Evolutionary conservation across 2,329 filamentous ascomycete species (phyloP).

Genomic region (Colletotrichum sp.): DNA sequence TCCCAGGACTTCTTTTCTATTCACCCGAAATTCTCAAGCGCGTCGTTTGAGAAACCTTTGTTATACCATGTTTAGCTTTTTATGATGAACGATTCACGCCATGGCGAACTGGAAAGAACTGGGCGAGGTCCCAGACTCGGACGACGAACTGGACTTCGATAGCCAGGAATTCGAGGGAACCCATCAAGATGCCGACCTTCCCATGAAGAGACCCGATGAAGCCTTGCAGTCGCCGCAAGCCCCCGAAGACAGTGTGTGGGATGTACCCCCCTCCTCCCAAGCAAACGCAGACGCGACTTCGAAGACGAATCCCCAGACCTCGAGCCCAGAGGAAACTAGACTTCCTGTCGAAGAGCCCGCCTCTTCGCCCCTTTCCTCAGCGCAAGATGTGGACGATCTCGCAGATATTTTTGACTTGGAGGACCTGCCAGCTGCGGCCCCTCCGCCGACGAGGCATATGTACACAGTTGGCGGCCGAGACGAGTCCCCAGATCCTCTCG

Average conservation of each 20-base stretch:
- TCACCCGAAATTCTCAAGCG: not conserved
- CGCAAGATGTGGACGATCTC: slow-evolving; percentile 31
- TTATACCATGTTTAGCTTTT: not conserved
- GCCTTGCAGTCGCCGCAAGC: slow-evolving; percentile 9
- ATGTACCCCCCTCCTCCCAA: slow-evolving; percentile 36
- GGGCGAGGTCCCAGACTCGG: slow-evolving; percentile 57
- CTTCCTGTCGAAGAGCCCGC: slow-evolving; percentile 13
- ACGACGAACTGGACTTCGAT: slow-evolving; percentile 51
- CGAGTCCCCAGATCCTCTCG: slow-evolving; percentile 15
- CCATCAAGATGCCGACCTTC: not conserved
- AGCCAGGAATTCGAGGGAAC: slow-evolving; percentile 28
- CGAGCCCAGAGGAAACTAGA: not conserved
- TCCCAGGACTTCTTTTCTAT: not conserved
- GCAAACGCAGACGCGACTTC: not conserved
- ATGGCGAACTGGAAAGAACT: slow-evolving; percentile 56
- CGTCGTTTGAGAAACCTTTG: not conserved
- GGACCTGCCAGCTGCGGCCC: not conserved
- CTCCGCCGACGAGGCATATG: not conserved
- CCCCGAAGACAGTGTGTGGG: slow-evolving; percentile 36
- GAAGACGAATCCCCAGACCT: not conserved
- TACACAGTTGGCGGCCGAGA: not conserved
- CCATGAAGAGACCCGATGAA: not conserved
- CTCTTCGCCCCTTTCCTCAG: slow-evolving; percentile 41
- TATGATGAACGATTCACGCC: slow-evolving; percentile 24
- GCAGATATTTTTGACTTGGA: slow-evolving; percentile 20